Base-by-base conservation (phyloP, 345 rosid genomes). In the Camelina laxa region DNA sequence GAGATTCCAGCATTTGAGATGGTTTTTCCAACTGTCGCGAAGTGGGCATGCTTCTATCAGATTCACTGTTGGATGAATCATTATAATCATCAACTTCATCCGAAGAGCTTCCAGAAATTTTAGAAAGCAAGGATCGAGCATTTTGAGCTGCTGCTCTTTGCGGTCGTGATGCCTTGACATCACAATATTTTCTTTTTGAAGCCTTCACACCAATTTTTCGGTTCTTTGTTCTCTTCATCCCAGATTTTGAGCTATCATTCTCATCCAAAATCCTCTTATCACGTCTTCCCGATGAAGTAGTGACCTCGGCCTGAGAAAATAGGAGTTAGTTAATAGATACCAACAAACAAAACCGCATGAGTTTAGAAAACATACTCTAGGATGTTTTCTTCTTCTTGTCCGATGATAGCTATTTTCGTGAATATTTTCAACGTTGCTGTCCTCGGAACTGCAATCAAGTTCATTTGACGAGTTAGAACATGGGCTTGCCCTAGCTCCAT, bases 81-180 rank as follows among this genome's bases (percentile, higher is more conserved):
- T 78, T 82, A 5, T 81, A 79, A 72, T 84, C 83, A 60, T 85
- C 87, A 60, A 87, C 88, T 50, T 73, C 96, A 69, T 85, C 97
- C 4, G 90, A 79, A 67, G 92, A 86, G 73, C 92, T 80, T 82
- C 90, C 99, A 58, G 87, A 87, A 69, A 90, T 85, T 80, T 86
- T 89, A 75, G 96, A 87, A 70, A 95, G 87, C 88, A 90, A 82
- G 73, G 81, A 85, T 77, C 87, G 86, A 56, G 99, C 99, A 82
- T 90, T 89, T 63, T 88, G 91, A 60, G 98, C 99, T 14, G 99
- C 98, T 71, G 86, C 86, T 82, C 99, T 86, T 81, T 87, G 96
- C 62, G 99, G 98, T 73, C 99, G 91, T 75, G 83, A 75, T 72
- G 84, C 81, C 78, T 87, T 88, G 55, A 81, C 83, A 80, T 77